phyloP scores from a whole-genome alignment of 768 basidiomycete genomes.

The Plicaturopsis crispa region DNA sequence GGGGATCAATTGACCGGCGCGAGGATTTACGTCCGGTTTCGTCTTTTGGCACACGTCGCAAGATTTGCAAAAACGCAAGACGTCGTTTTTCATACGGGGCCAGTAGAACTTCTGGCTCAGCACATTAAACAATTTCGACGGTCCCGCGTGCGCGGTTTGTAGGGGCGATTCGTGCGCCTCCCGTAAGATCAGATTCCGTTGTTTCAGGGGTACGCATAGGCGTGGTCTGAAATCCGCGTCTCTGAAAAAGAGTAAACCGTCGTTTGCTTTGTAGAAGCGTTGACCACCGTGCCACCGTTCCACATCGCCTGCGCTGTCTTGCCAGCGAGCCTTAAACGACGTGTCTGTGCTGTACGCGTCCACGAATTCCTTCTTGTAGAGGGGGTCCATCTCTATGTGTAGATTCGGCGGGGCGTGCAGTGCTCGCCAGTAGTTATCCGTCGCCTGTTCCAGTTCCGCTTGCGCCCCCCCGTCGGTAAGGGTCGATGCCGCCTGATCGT shows the following conservation, averaged over 20 bases:
- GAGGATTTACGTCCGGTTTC: background rate
- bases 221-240: slow-evolving; percentile 9
- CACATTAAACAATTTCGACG: too few relatives aligned
- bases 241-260: slow-evolving; percentile 10
- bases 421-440: too few relatives aligned
- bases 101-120: slow-evolving; percentile 6
- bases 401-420: too few relatives aligned
- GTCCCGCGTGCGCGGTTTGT: slow-evolving; percentile 8
- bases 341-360: too few relatives aligned
- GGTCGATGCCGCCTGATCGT: too few relatives aligned
- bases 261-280: slow-evolving; percentile 7
- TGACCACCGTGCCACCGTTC: slow-evolving; percentile 4
- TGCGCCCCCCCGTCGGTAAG: too few relatives aligned
- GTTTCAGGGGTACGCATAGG: slow-evolving; percentile 7
- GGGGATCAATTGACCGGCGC: slow-evolving; percentile 6
- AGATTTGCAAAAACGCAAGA: slow-evolving; percentile 3
- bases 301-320: too few relatives aligned
- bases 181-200: background rate
- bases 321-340: too few relatives aligned
- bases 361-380: too few relatives aligned
- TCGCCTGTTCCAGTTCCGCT: too few relatives aligned
- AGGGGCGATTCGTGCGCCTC: slow-evolving; percentile 6
- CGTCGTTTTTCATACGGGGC: slow-evolving; percentile 9
- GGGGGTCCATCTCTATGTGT: too few relatives aligned
- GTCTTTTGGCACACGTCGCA: slow-evolving; percentile 18